phyloP scores from a whole-genome alignment of 2,329 filamentous ascomycete genomes.

The Monosporascus cannonballus region DNA sequence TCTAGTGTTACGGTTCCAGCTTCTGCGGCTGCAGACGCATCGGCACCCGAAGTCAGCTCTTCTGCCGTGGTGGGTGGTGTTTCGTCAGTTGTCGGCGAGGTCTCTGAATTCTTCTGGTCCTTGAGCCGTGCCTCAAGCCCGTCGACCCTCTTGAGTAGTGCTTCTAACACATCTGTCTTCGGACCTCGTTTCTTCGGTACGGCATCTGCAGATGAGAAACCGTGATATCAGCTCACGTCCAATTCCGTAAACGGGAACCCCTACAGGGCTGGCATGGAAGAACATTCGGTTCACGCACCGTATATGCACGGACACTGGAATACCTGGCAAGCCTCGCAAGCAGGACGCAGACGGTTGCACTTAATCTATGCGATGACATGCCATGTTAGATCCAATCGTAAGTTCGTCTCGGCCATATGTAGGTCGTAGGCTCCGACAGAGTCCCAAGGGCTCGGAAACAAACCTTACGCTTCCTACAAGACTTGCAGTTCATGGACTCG shows the following conservation, averaged over 20 bases:
- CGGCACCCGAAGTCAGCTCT: slow-evolving; percentile 15
- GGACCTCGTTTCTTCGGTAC: slow-evolving; percentile 85
- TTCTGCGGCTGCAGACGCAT: slow-evolving; percentile 14
- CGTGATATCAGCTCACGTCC: slow-evolving; percentile 3
- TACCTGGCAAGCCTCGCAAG: slow-evolving; percentile 83
- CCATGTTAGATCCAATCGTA: slow-evolving; percentile 14
- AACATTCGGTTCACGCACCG: slow-evolving; percentile 48
- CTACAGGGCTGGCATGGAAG: slow-evolving; percentile 7
- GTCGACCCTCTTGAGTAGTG: slow-evolving; percentile 77
- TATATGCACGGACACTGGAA: slow-evolving; percentile 87
- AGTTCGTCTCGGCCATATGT: slow-evolving; percentile 2
- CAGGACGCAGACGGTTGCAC: slow-evolving; percentile 78
- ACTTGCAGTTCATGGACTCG: slow-evolving; percentile 95
- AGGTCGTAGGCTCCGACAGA: slow-evolving; percentile 1
- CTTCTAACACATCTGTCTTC: slow-evolving; percentile 84
- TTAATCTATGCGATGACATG: slow-evolving; percentile 60
- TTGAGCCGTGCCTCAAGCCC: slow-evolving; percentile 76
- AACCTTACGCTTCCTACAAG: slow-evolving; percentile 87
- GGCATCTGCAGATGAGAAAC: slow-evolving; percentile 53
- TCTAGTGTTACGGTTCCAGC: slow-evolving; percentile 28
- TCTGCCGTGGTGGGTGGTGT: slow-evolving; percentile 20
- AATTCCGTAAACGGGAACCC: background rate
- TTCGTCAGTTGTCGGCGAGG: slow-evolving; percentile 32
- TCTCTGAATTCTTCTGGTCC: slow-evolving; percentile 49
- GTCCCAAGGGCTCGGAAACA: slow-evolving; percentile 13